These are phyloP conservation scores for Leccinum colubrinum DNA, from an alignment of 1,284 basidiomycete species.

Conservation along the genomic window DNA sequence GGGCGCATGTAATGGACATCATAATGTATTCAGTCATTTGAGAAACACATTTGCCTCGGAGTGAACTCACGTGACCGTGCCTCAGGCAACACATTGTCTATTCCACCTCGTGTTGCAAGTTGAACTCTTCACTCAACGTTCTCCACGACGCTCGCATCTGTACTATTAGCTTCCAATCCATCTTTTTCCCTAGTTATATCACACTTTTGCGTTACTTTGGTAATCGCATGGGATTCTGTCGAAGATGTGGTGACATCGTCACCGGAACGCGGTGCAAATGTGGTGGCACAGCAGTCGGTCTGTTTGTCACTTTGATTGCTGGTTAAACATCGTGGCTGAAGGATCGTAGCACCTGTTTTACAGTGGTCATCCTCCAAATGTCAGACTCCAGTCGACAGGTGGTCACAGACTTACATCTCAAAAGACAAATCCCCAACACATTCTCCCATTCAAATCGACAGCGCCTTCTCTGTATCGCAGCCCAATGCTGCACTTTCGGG, in stretches of 20 bases:
- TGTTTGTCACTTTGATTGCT: slow-evolving; percentile 30
- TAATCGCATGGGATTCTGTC: slow-evolving; percentile 69
- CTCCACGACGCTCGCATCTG: slow-evolving; percentile 3
- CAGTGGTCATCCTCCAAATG: slow-evolving; percentile 54
- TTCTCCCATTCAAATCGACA: slow-evolving; percentile 21
- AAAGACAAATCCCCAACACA: slow-evolving; percentile 43
- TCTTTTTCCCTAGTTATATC: neutral
- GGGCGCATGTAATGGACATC: neutral
- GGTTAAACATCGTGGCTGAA: slow-evolving; percentile 13
- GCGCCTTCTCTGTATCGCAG: slow-evolving; percentile 15
- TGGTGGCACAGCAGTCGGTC: slow-evolving; percentile 74
- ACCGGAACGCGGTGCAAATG: slow-evolving; percentile 67
- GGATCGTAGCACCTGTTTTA: slow-evolving; percentile 58
- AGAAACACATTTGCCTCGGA: neutral
- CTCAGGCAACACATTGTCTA: neutral
- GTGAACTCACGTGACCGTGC: slow-evolving; percentile 26
- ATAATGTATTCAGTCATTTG: neutral
- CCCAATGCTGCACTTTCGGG: slow-evolving; percentile 11
- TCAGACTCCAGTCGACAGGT: slow-evolving; percentile 52
- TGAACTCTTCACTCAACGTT: slow-evolving; percentile 8
- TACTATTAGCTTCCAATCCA: neutral
- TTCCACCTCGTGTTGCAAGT: slow-evolving; percentile 12
- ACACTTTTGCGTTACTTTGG: neutral
- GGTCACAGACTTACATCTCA: slow-evolving; percentile 74
- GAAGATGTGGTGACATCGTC: slow-evolving; percentile 79